Conservation (phyloP, 140 eudicot species). For the Cichorium intybus region DNA sequence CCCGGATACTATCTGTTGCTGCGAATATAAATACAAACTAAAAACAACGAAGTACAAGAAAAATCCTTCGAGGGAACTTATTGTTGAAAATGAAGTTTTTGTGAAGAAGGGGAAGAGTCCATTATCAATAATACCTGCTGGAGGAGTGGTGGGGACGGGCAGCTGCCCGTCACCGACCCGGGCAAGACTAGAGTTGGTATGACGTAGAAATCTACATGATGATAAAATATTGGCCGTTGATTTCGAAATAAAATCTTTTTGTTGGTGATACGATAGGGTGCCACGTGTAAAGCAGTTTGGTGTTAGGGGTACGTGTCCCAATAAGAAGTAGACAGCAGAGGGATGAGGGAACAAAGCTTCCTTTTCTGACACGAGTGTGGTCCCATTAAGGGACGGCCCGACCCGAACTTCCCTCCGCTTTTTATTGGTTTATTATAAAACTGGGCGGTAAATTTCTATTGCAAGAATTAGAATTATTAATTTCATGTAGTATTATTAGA, state of each 20-base stretch:
- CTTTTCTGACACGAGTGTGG: constrained; percentile 77
- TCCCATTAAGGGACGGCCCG: constrained; percentile 35
- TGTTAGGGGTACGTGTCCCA: constrained; percentile 59
- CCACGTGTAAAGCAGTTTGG: constrained; percentile 47
- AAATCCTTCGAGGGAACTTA: neutral
- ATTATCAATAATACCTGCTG: constrained; percentile 41
- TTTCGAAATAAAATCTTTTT: neutral
- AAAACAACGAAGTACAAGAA: neutral
- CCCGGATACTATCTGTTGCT: neutral
- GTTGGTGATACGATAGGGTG: neutral
- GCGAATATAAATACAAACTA: neutral
- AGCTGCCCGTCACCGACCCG: constrained; percentile 74
- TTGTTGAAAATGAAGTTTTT: constrained; percentile 26
- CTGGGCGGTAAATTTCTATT: constrained; percentile 4
- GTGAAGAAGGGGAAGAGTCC: constrained; percentile 22
- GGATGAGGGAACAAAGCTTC: constrained; percentile 24
- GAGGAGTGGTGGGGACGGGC: constrained; percentile 41
- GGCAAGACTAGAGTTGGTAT: constrained; percentile 57
- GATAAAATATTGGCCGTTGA: constrained; percentile 40
- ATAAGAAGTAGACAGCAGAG: constrained; percentile 34
- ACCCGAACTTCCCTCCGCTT: constrained; percentile 28
- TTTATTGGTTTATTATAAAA: constrained; percentile 16
- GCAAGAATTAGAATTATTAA: too few relatives aligned
- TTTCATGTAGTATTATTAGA: too few relatives aligned
- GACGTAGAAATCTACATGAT: constrained; percentile 44